phyloP scores from a whole-genome alignment of 441 rosid species.

The Arabidopsis lyrata region DNA sequence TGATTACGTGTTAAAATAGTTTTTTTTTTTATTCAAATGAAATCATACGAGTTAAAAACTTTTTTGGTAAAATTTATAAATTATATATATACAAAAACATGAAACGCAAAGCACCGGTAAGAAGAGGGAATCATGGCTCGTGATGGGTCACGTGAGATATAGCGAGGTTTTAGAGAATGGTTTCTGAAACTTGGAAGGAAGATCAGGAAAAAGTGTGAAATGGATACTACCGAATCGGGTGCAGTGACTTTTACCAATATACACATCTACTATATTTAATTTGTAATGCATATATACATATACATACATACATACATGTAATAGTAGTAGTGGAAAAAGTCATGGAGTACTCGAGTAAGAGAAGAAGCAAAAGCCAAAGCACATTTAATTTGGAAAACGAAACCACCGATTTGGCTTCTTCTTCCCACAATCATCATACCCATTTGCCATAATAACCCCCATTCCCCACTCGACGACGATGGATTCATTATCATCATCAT shows the following conservation, averaged over 20 bases:
- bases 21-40: neutral
- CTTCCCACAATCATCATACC: slow-evolving; percentile 45
- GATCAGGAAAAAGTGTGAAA: slow-evolving; percentile 39
- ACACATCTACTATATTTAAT: neutral
- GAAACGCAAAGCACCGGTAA: neutral
- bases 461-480: slow-evolving; percentile 43
- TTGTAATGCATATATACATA: neutral
- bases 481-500: slow-evolving; percentile 38
- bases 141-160: slow-evolving; percentile 42
- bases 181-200: slow-evolving; percentile 27
- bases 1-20: too few species aligned
- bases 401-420: slow-evolving; percentile 48
- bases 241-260: slow-evolving; percentile 38
- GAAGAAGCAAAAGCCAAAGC: slow-evolving; percentile 47
- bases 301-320: neutral
- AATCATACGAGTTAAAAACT: neutral
- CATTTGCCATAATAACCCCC: slow-evolving; percentile 45
- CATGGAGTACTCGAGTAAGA: slow-evolving; percentile 41
- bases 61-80: neutral
- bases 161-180: slow-evolving; percentile 31
- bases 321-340: slow-evolving; percentile 37
- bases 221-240: slow-evolving; percentile 33
- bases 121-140: slow-evolving; percentile 30
- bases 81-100: neutral
- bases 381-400: slow-evolving; percentile 48